Percentiles rank a stretch among this genome's conserved stretches.
Evolutionary conservation across 495 filamentous ascomycete species (phyloP).

Genomic region (Delitschia confertaspora): DNA sequence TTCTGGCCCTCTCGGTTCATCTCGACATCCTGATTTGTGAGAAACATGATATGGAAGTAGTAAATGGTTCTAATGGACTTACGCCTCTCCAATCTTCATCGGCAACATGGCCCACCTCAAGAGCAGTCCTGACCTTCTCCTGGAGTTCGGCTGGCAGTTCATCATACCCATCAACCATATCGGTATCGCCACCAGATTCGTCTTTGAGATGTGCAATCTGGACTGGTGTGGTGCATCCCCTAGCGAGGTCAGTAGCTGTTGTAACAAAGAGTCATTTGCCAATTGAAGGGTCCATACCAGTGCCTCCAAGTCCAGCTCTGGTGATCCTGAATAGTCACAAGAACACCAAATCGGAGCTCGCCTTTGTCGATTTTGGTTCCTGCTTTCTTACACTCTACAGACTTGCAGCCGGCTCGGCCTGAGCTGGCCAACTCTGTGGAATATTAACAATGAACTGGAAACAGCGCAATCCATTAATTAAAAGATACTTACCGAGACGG

Average conservation of each 20-base stretch:
- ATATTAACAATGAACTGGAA: not conserved
- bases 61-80: slow-evolving; percentile 30
- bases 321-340: slow-evolving; percentile 46
- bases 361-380: slow-evolving; percentile 66
- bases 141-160: slow-evolving; percentile 54
- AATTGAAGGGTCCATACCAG: slow-evolving; percentile 46
- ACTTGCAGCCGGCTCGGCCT: slow-evolving; percentile 59
- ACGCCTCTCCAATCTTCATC: slow-evolving; percentile 74
- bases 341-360: slow-evolving; percentile 60
- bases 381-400: slow-evolving; percentile 54
- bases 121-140: slow-evolving; percentile 52
- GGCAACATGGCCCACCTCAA: slow-evolving; percentile 63
- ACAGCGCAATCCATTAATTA: not conserved
- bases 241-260: slow-evolving; percentile 27
- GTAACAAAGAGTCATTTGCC: not conserved
- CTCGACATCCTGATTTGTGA: slow-evolving; percentile 51
- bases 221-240: slow-evolving; percentile 72
- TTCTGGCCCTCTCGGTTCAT: slow-evolving; percentile 56
- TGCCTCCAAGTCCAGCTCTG: slow-evolving; percentile 62
- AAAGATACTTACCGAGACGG: slow-evolving; percentile 22
- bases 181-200: slow-evolving; percentile 55
- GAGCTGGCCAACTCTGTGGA: slow-evolving; percentile 50
- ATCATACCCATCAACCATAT: slow-evolving; percentile 73
- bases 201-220: slow-evolving; percentile 50
- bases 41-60: not conserved